These are phyloP conservation scores for Jatropha podagrica DNA, from an alignment of 441 rosid genomes.

Conservation along the genomic window DNA sequence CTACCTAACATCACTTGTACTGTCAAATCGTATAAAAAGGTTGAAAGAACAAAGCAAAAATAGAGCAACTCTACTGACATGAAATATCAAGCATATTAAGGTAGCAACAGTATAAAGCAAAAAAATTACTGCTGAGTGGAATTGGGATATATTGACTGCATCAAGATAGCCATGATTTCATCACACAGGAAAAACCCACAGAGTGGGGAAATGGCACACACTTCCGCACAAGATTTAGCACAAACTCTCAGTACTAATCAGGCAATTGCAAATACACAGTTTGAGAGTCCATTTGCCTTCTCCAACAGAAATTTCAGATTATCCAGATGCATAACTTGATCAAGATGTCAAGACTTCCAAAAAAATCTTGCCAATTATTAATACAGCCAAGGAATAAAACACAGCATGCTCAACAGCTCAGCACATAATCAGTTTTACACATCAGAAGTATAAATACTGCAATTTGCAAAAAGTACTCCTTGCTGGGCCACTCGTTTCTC, in stretches of 20 bases:
- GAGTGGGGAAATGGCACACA: neutral
- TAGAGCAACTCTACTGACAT: neutral
- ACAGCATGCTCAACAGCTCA: neutral
- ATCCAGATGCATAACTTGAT: neutral
- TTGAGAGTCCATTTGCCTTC: neutral
- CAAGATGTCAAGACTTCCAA: neutral
- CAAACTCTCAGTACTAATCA: neutral
- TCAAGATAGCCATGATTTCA: neutral
- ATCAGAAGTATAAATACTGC: neutral
- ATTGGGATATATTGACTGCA: neutral
- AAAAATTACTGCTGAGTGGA: neutral
- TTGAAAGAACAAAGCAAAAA: neutral
- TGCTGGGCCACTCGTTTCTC: neutral
- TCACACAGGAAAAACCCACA: neutral
- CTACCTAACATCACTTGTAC: neutral
- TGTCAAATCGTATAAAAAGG: neutral
- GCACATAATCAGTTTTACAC: neutral
- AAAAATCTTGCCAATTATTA: neutral
- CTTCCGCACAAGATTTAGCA: neutral
- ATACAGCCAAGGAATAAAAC: neutral
- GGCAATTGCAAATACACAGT: neutral
- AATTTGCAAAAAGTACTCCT: neutral
- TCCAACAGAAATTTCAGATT: neutral
- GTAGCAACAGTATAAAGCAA: neutral
- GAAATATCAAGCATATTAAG: neutral